Percentiles rank a stretch among this genome's conserved stretches.
Conservation (phyloP, 805 yeast genomes). For the Yarrowia keelungensis region DNA sequence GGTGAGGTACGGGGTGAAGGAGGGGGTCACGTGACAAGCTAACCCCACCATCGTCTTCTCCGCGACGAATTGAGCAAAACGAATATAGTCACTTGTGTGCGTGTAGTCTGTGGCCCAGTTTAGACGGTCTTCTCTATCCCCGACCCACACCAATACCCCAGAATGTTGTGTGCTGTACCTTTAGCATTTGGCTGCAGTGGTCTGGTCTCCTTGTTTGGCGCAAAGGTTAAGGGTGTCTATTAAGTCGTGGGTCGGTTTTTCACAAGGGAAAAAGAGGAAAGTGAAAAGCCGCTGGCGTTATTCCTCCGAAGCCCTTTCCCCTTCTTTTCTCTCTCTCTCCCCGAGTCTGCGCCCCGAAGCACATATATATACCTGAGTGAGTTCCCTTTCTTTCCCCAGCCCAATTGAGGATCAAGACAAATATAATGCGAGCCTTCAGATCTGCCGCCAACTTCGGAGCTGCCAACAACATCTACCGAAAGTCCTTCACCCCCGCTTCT, state of each 20-base stretch:
- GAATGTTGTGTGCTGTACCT: too few relatives aligned
- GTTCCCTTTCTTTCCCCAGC: constrained; percentile 31
- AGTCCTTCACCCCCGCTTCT: constrained; percentile 39
- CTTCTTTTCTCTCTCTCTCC: constrained; percentile 10
- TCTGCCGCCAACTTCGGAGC: constrained; percentile 40
- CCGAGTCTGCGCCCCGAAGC: background rate
- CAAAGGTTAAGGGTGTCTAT: constrained; percentile 15
- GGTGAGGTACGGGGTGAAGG: too few relatives aligned
- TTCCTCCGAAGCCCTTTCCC: background rate
- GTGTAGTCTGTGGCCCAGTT: too few relatives aligned
- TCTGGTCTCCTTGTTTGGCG: background rate
- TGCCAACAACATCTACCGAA: constrained; percentile 39
- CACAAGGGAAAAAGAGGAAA: constrained; percentile 31
- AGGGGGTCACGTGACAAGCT: too few relatives aligned
- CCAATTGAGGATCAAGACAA: constrained; percentile 32
- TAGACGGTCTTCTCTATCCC: too few relatives aligned
- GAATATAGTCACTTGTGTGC: too few relatives aligned
- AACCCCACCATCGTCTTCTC: too few relatives aligned
- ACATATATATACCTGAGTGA: constrained; percentile 30
- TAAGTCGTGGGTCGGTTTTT: constrained; percentile 8
- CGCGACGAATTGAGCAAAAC: too few relatives aligned
- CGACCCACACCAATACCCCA: too few relatives aligned
- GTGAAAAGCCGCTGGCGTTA: constrained; percentile 1
- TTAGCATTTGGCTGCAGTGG: too few relatives aligned
- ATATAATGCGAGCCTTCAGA: constrained; percentile 38